Evolutionary conservation across 371 early-diverging fungal genomes (phyloP).

Genomic region (Rhizomucor pusillus): DNA sequence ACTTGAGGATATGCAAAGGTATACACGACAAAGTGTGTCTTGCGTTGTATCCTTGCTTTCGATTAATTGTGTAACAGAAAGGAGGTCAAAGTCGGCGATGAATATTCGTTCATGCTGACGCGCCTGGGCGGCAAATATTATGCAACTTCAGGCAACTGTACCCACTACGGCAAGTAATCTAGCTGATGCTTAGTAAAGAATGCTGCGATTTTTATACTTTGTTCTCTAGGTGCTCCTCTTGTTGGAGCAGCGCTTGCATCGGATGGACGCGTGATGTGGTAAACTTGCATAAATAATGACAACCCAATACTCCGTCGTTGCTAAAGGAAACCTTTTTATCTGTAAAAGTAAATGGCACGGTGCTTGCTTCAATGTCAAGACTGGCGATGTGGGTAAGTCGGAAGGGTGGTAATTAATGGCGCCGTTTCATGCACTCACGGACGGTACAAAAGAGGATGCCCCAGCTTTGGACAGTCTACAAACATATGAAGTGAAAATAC

Average conservation of each 20-base stretch:
- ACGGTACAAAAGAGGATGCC: conserved; percentile 37
- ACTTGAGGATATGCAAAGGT: conserved; percentile 15
- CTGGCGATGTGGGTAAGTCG: conserved; percentile 49
- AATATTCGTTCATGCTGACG: conserved; percentile 13
- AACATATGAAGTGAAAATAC: conserved; percentile 27
- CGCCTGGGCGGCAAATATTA: conserved; percentile 20
- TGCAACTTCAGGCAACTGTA: conserved; percentile 28
- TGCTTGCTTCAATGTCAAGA: conserved; percentile 50
- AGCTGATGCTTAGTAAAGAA: neutral
- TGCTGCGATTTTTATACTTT: neutral
- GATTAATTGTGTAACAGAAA: conserved; percentile 6
- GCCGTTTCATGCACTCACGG: neutral
- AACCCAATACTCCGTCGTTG: neutral
- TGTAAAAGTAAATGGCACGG: conserved; percentile 63
- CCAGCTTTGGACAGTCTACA: conserved; percentile 49
- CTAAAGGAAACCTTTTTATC: neutral
- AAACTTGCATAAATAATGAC: conserved; percentile 1
- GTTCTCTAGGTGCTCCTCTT: conserved; percentile 12
- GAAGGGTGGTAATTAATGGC: neutral
- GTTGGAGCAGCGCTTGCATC: conserved; percentile 16
- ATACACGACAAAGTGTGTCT: neutral
- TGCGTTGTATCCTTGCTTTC: neutral
- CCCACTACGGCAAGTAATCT: conserved; percentile 23
- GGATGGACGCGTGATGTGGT: conserved; percentile 34
- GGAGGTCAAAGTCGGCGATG: conserved; percentile 16